Base-by-base conservation (phyloP, 257 asterid genomes). In the Plantago major region DNA sequence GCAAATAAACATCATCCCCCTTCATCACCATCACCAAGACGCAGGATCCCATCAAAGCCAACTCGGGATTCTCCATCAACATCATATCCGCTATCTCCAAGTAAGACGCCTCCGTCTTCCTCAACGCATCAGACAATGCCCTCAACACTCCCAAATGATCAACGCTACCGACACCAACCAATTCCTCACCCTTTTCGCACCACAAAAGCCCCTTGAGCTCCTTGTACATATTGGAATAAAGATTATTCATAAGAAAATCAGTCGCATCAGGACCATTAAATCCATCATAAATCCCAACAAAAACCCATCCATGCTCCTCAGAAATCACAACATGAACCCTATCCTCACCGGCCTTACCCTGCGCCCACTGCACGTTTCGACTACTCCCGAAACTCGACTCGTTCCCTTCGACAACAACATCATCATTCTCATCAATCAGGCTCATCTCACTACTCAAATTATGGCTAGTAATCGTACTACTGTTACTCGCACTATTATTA, bases 1-100 rank as follows among this genome's bases (percentile, higher is more conserved):
- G 82, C 78, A 93, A 64, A 74, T 89, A 93, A 58, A 93, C 85
- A 61, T 93, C 96, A 17, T 89, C 89, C 0, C 81, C 99, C 67
- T 89, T 93, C 90, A 93, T 84, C 80, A 89, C 76, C 99, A 93
- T 93, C 22, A 69, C 99, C 60, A 93, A 65, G 48, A 93, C 95
- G 71, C 99, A 93, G 15, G 99, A 93, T 6, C 99, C 99, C 99
- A 93, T 89, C 74, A 93, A 71, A n/a, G 96, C 91, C 60, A 89
- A 65, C 66, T 89, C 99, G 0, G 99, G 97, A 78, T 93, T 89
- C 84, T 93, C 96, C 69, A 68, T 43, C 7, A 87, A 28, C 96
- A 89, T 81, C 82, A 85, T 67, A 70, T 93, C 96, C 0, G 94
- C 80, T 51, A 85, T 87, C 72, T 93, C 95, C 88, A 93, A 66